Evolutionary conservation across 441 rosid species (phyloP).

Genomic region (Erysimum cheiri): DNA sequence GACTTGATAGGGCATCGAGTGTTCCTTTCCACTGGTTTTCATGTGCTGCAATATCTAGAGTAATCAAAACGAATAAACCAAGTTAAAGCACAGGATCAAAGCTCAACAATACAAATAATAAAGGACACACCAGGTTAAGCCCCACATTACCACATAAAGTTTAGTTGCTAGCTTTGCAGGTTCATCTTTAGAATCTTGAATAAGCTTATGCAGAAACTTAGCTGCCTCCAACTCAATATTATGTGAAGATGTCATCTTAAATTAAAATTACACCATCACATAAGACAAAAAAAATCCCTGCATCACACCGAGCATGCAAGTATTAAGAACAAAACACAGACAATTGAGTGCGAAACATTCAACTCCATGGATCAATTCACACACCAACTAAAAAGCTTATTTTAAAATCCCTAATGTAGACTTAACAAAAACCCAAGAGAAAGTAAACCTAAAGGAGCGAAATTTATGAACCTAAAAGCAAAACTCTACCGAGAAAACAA

Average conservation of each 20-base stretch:
- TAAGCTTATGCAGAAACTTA: conserved; percentile 96
- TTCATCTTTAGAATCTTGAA: conserved; percentile 97
- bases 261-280: conserved; percentile 29
- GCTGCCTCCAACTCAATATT: conserved; percentile 99
- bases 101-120: neutral
- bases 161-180: conserved; percentile 96
- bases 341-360: neutral
- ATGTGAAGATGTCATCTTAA: conserved; percentile 75
- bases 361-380: neutral
- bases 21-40: conserved; percentile 97
- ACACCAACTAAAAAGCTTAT: neutral
- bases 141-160: conserved; percentile 77
- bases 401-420: neutral
- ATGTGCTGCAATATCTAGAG: conserved; percentile 95
- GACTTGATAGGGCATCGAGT: conserved; percentile 99
- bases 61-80: conserved; percentile 29
- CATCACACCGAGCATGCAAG: conserved; percentile 30
- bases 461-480: conserved; percentile 2
- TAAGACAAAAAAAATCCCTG: conserved; percentile 27
- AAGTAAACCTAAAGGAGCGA: neutral
- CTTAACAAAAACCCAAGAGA: neutral
- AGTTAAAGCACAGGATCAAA: conserved; percentile 28
- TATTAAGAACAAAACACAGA: neutral
- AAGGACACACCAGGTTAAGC: conserved; percentile 31
- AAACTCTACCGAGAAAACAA: neutral